Evolutionary conservation across 495 filamentous ascomycete species (phyloP), one percentile per base, ranked within the genome.

Genomic region (Aspergillus ellipticus): DNA sequence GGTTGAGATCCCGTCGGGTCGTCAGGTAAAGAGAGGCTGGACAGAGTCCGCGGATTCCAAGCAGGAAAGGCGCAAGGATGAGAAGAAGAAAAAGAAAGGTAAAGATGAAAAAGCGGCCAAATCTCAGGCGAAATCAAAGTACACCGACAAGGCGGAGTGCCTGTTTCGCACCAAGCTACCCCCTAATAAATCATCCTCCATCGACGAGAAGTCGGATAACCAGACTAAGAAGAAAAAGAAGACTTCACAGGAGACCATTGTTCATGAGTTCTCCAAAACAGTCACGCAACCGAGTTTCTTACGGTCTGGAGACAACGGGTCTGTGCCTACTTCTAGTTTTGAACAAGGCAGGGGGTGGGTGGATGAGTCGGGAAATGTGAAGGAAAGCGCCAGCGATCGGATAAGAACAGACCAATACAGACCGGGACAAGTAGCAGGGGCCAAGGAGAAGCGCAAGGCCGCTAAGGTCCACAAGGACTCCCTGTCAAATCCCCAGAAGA

Each of bases 21-120:
- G 94, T 35, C 85, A 86, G 62, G 85, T 98, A 42, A 95, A 93
- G 74, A 76, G 94, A 55, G 94, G 93, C 13, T 97, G 94, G 94
- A 93, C 88, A 8, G 86, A 87, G 37, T 77, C 86, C 4, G 75
- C 78, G 37, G 68, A 65, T 26, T 67, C 76, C 31, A 78, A 81
- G 60, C 78, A 79, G 56, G 74, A 81, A 26, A 68, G 73, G 55
- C 76, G 76, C 42, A 77, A 75, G 49, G 56, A 65, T 62, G 64
- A 76, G 55, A 78, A 79, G 56, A 73, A 78, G 56, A 72, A 76
- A 50, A 73, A 76, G 55, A 78, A 82, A 26, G 72, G 68, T 19
- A 80, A 81, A 47, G 66, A 74, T 20, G 74, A 77, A 35, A 80
- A 85, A 51, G 79, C 82, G 58, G 72, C 82, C 31, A 85, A 84